These are phyloP conservation scores for Dimocarpus longan DNA, from an alignment of 345 rosid genomes.

Conservation along the genomic window DNA sequence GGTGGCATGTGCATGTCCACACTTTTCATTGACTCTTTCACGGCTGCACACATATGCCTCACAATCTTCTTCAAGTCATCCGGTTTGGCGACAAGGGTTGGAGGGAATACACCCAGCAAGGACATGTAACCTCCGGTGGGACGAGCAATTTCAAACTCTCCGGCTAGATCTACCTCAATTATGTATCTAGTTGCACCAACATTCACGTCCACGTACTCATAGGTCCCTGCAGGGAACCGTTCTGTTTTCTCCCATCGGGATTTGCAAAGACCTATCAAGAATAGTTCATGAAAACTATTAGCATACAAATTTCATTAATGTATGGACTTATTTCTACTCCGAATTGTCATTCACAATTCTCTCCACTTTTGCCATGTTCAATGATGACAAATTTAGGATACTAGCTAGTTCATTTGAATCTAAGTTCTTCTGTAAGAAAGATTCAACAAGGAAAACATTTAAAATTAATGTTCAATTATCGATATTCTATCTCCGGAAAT, in stretches of 20 bases:
- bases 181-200: conserved; percentile 48
- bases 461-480: too few relatives aligned
- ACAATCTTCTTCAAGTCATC: conserved; percentile 60
- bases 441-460: too few relatives aligned
- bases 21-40: conserved; percentile 57
- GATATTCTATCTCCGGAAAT: too few relatives aligned
- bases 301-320: neutral
- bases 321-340: neutral
- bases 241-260: conserved; percentile 73
- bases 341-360: neutral
- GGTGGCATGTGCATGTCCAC: conserved; percentile 60
- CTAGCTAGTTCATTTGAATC: neutral
- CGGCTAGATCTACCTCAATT: conserved; percentile 55
- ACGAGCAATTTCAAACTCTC: conserved; percentile 70
- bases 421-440: neutral
- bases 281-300: conserved; percentile 6
- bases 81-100: conserved; percentile 50
- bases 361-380: neutral
- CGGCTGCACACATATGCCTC: conserved; percentile 66
- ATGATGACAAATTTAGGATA: neutral
- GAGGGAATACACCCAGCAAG: conserved; percentile 48
- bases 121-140: conserved; percentile 49
- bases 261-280: conserved; percentile 72
- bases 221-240: conserved; percentile 57
- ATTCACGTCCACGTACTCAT: conserved; percentile 70